Conservation (phyloP, 2,329 filamentous ascomycete genomes). For the Cordyceps cicadae region DNA sequence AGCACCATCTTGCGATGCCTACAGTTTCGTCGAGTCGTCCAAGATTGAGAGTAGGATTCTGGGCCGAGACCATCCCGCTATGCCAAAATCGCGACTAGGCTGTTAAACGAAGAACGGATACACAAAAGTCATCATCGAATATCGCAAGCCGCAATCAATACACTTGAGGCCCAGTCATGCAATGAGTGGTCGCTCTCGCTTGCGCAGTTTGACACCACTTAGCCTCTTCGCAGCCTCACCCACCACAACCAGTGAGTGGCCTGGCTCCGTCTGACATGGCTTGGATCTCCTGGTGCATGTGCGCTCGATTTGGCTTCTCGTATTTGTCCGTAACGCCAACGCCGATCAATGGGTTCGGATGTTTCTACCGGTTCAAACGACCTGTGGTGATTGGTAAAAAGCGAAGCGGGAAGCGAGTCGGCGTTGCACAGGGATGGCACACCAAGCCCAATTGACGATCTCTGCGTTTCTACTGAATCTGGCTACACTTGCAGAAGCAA, state of each 20-base stretch:
- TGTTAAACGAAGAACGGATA: neutral
- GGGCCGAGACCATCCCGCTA: neutral
- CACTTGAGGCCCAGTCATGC: neutral
- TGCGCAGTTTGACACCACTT: neutral
- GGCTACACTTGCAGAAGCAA: neutral
- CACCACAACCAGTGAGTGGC: neutral
- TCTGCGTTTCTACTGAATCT: neutral
- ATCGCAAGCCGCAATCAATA: neutral
- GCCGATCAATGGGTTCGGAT: neutral
- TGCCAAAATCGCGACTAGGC: neutral
- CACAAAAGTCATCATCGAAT: neutral
- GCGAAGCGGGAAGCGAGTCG: neutral
- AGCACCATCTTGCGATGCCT: neutral
- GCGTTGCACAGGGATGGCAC: neutral
- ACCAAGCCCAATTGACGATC: neutral
- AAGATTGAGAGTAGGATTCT: neutral
- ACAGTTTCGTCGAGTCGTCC: neutral
- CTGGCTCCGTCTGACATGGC: neutral
- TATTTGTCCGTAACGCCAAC: too few species aligned
- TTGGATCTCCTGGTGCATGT: neutral
- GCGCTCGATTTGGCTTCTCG: neutral
- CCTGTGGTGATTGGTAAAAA: neutral
- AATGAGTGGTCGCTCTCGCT: neutral
- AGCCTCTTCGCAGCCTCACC: neutral
- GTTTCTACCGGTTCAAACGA: neutral